phyloP scores from a whole-genome alignment of 768 basidiomycete genomes.

The Nidularia pulvinata region DNA sequence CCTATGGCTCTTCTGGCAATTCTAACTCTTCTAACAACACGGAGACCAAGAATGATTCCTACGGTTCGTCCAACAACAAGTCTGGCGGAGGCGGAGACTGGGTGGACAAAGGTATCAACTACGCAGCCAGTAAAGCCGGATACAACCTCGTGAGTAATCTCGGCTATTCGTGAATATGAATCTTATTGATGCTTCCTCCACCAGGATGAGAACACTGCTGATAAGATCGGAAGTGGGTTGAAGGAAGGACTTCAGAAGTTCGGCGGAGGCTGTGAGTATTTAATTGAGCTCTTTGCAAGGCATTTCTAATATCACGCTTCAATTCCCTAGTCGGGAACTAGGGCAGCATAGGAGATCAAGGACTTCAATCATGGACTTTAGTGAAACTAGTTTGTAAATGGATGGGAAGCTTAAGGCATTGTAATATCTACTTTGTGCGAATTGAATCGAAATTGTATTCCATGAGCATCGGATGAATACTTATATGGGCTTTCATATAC shows the following conservation, averaged over 20 bases:
- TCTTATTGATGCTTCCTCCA: background rate
- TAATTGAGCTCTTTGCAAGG: no score
- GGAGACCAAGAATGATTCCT: slow-evolving; percentile 5
- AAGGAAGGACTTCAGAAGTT: slow-evolving; percentile 34
- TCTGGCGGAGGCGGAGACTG: slow-evolving; percentile 16
- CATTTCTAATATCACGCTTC: no score
- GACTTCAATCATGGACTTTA: no score
- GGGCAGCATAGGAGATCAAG: no score
- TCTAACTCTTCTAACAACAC: slow-evolving; percentile 18
- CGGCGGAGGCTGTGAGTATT: slow-evolving; percentile 9
- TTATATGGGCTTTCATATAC: no score
- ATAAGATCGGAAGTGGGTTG: slow-evolving; percentile 33
- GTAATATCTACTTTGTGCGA: no score
- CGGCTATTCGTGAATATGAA: background rate
- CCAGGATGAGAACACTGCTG: slow-evolving; percentile 33
- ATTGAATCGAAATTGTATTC: no score
- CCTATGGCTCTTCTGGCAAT: slow-evolving; percentile 9
- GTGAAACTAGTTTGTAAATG: no score
- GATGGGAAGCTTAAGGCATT: no score
- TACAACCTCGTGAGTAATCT: slow-evolving; percentile 37
- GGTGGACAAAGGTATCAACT: slow-evolving; percentile 36
- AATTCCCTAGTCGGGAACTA: no score
- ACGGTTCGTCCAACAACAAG: slow-evolving; percentile 13
- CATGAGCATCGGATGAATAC: no score
- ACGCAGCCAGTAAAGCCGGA: slow-evolving; percentile 38